Conservation (phyloP, 352 stramenopile species). For the Phytophthora megakarya region DNA sequence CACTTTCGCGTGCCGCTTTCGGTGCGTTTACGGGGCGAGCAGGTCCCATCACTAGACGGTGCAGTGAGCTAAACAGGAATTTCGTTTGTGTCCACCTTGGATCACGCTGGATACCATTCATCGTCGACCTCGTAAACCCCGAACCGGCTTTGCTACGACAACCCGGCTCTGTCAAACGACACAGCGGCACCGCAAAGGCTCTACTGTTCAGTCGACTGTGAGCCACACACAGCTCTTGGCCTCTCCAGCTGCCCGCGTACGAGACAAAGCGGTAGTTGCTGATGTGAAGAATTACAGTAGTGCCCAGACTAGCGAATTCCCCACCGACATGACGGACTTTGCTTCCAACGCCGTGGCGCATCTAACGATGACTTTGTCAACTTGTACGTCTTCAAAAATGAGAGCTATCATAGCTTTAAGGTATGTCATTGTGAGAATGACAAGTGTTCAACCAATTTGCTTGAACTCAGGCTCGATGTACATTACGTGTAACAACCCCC, state of each 20-base stretch:
- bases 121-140: conserved; percentile 1
- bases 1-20: conserved; percentile 20
- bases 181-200: conserved; percentile 21
- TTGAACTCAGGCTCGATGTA: conserved; percentile 20
- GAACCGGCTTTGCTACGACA: conserved; percentile 18
- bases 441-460: conserved; percentile 21
- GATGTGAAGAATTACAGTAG: not conserved
- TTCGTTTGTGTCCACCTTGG: conserved; percentile 40
- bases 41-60: conserved; percentile 8
- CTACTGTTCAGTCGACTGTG: conserved; percentile 8
- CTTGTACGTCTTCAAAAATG: not conserved
- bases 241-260: conserved; percentile 20
- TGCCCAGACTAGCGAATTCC: conserved; percentile 17
- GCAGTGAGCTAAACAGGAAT: conserved; percentile 16
- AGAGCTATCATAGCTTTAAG: not conserved
- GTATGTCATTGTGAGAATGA: not conserved
- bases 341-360: not conserved
- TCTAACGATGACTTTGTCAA: not conserved
- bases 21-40: not conserved
- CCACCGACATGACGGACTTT: not conserved
- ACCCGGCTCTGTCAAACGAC: conserved; percentile 20
- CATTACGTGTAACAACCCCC: too few relatives aligned
- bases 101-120: conserved; percentile 20
- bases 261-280: conserved; percentile 13
- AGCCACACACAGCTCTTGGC: conserved; percentile 24